phyloP scores from a whole-genome alignment of 768 basidiomycete genomes.

The Mycena rosella region DNA sequence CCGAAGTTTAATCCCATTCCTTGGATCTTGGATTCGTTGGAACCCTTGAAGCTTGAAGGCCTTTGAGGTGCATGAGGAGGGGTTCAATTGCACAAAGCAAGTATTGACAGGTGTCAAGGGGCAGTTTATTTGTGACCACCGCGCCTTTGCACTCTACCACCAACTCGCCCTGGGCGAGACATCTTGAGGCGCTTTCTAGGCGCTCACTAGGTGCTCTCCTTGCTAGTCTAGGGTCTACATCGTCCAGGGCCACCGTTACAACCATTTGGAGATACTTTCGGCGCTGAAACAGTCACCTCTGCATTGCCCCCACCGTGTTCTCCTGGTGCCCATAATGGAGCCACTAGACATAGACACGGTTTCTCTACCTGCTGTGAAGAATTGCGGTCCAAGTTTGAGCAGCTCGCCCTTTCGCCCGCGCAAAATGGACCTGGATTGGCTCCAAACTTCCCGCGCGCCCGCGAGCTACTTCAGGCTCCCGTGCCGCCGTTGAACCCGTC shows the following conservation, averaged over 20 bases:
- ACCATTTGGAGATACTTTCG: constrained; percentile 22
- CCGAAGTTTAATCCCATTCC: too few relatives aligned
- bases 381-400: constrained; percentile 79
- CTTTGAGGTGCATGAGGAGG: too few relatives aligned
- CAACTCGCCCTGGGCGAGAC: neutral
- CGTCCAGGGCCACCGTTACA: constrained; percentile 2
- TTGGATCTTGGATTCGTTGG: too few relatives aligned
- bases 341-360: constrained; percentile 61
- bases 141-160: constrained; percentile 12
- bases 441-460: constrained; percentile 51
- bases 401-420: constrained; percentile 62
- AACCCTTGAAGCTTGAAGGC: too few relatives aligned
- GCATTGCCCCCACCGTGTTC: constrained; percentile 27
- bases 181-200: too few relatives aligned
- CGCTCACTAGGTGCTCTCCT: neutral
- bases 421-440: constrained; percentile 34
- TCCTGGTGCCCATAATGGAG: constrained; percentile 28
- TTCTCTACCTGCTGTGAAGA: constrained; percentile 74
- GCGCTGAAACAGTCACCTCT: constrained; percentile 6
- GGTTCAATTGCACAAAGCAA: too few relatives aligned
- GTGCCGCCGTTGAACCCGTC: constrained; percentile 40
- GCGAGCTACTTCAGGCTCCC: constrained; percentile 53
- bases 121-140: too few relatives aligned
- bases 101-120: too few relatives aligned
- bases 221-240: neutral